Percentiles rank a stretch among this genome's conserved stretches.
Evolutionary conservation across 2,329 filamentous ascomycete species (phyloP).

Genomic region (Nemania abortiva): DNA sequence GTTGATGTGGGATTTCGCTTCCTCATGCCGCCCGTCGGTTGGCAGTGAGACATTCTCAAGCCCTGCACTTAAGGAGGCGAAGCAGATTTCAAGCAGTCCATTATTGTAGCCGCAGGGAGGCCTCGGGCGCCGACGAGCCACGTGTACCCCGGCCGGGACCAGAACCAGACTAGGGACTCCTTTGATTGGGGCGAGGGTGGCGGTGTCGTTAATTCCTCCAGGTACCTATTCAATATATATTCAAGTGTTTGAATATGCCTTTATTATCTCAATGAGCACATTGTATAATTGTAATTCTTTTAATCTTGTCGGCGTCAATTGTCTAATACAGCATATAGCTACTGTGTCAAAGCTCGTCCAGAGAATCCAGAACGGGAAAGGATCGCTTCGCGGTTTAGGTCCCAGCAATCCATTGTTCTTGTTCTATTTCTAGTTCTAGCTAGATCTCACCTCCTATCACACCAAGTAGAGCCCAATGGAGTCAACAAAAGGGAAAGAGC

Average conservation of each 20-base stretch:
- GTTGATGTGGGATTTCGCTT: not conserved
- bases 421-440: not conserved
- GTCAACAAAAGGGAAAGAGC: not conserved
- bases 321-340: not conserved
- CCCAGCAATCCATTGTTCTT: not conserved
- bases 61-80: not conserved
- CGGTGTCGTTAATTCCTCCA: not conserved
- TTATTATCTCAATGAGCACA: not conserved
- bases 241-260: no score
- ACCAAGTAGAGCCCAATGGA: constrained; percentile 13
- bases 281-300: not conserved
- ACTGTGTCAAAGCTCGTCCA: not conserved
- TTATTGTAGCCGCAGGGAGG: not conserved
- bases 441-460: constrained; percentile 4
- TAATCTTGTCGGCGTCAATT: not conserved
- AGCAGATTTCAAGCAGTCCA: not conserved
- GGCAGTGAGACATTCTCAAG: not conserved
- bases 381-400: not conserved
- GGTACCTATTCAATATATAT: not conserved
- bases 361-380: constrained; percentile 14
- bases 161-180: no score
- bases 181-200: not conserved
- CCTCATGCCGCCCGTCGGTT: not conserved
- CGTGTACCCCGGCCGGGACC: not conserved
- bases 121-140: not conserved